Evolutionary conservation across 2,329 filamentous ascomycete genomes (phyloP).

Genomic region (Penicillium sp.): DNA sequence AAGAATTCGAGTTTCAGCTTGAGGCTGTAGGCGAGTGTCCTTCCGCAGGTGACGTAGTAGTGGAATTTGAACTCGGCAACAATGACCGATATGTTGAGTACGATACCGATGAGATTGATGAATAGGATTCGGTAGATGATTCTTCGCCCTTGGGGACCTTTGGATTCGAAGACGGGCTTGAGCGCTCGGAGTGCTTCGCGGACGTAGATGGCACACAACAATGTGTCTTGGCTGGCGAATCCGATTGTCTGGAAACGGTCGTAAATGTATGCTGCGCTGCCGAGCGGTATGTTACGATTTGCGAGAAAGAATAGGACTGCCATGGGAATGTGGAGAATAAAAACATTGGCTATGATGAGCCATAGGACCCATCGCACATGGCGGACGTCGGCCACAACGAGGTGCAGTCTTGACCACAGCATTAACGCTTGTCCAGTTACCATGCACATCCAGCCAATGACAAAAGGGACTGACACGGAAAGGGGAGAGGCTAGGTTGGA

Average conservation of each 20-base stretch:
- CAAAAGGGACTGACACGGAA: neutral
- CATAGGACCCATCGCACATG: constrained; percentile 37
- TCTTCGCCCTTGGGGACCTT: constrained; percentile 35
- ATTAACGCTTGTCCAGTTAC: constrained; percentile 42
- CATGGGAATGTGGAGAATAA: constrained; percentile 5
- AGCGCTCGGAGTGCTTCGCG: constrained; percentile 44
- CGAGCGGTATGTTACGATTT: constrained; percentile 14
- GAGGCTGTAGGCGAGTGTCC: constrained; percentile 42
- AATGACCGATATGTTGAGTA: constrained; percentile 38
- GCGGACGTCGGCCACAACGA: constrained; percentile 36
- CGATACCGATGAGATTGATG: constrained; percentile 44
- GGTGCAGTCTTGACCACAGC: constrained; percentile 47
- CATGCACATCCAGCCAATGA: constrained; percentile 40
- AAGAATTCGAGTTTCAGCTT: constrained; percentile 48
- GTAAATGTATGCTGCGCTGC: constrained; percentile 27
- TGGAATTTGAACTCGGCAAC: constrained; percentile 35
- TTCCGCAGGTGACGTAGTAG: constrained; percentile 38
- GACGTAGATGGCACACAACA: constrained; percentile 53
- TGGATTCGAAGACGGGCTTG: constrained; percentile 41
- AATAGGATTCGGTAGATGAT: constrained; percentile 46
- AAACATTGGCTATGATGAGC: constrained; percentile 40
- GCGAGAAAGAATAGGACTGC: constrained; percentile 4
- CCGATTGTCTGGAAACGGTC: constrained; percentile 51
- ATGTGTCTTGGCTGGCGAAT: constrained; percentile 52
- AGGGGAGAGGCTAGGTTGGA: neutral